phyloP scores from a whole-genome alignment of 129 eudicot genomes.

The Flaveria brownii region DNA sequence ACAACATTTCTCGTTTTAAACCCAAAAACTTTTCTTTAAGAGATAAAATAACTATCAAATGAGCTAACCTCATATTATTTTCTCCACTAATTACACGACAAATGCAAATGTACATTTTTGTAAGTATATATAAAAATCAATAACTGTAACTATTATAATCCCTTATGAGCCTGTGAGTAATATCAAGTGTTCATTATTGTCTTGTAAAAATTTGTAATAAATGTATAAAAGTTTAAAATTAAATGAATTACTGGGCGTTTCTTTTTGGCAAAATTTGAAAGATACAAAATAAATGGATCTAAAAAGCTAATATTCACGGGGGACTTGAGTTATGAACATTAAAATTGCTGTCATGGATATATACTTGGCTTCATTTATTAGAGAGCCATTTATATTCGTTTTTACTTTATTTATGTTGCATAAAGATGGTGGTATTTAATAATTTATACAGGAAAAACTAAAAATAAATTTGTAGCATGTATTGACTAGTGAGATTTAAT shows the following conservation, averaged over 20 bases:
- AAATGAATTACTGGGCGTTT: neutral
- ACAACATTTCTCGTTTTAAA: no score
- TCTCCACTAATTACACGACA: neutral
- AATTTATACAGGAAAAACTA: neutral
- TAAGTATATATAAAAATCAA: neutral
- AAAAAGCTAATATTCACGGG: conserved; percentile 32
- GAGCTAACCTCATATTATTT: no score
- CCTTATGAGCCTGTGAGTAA: conserved; percentile 3
- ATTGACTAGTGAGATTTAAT: conserved; percentile 6
- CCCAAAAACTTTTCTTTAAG: no score
- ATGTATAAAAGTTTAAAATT: neutral
- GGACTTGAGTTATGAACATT: conserved; percentile 38
- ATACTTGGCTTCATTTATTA: conserved; percentile 36
- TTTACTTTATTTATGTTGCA: neutral
- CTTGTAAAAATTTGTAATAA: conserved; percentile 8
- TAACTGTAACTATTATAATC: neutral
- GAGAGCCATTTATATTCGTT: conserved; percentile 19
- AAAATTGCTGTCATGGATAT: conserved; percentile 34
- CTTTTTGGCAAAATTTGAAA: conserved; percentile 1
- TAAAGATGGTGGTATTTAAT: conserved; percentile 5
- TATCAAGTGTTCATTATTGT: neutral
- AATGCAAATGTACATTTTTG: neutral
- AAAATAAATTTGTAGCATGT: neutral
- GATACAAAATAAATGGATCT: neutral
- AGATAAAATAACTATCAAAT: no score